These are phyloP conservation scores for Malus fusca DNA, from an alignment of 306 rosid species.

Conservation along the genomic window DNA sequence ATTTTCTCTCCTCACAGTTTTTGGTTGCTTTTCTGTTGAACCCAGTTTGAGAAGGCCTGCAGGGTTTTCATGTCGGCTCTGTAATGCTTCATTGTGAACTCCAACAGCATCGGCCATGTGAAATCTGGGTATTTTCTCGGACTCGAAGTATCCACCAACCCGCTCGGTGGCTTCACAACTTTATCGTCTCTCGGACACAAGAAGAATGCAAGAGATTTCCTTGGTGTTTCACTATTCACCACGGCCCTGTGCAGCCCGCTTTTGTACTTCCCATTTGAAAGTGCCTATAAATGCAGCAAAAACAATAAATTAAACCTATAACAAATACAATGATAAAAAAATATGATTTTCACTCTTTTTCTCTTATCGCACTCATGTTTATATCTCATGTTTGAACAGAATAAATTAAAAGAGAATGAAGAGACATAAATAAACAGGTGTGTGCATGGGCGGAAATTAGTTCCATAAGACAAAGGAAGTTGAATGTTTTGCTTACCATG, in stretches of 20 bases:
- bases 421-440: not conserved
- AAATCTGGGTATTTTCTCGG: constrained; percentile 84
- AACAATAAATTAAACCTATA: not conserved
- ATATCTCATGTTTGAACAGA: too few relatives aligned
- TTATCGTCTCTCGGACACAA: constrained; percentile 75
- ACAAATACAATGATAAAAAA: not conserved
- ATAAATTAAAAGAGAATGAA: too few relatives aligned
- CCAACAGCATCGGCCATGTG: constrained; percentile 84
- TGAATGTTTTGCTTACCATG: constrained; percentile 42
- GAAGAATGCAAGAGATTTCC: constrained; percentile 92
- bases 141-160: constrained; percentile 45
- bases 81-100: constrained; percentile 80
- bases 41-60: constrained; percentile 62
- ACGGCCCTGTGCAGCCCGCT: constrained; percentile 97
- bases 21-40: constrained; percentile 33
- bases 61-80: constrained; percentile 92
- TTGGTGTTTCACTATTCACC: constrained; percentile 66
- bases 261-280: constrained; percentile 85
- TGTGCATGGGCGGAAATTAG: not conserved
- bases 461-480: not conserved
- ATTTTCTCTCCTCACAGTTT: not conserved
- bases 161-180: constrained; percentile 74
- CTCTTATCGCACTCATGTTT: too few relatives aligned
- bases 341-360: not conserved
- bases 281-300: constrained; percentile 41